Base-by-base conservation (phyloP, 306 rosid species). In the Arachis stenosperma region DNA sequence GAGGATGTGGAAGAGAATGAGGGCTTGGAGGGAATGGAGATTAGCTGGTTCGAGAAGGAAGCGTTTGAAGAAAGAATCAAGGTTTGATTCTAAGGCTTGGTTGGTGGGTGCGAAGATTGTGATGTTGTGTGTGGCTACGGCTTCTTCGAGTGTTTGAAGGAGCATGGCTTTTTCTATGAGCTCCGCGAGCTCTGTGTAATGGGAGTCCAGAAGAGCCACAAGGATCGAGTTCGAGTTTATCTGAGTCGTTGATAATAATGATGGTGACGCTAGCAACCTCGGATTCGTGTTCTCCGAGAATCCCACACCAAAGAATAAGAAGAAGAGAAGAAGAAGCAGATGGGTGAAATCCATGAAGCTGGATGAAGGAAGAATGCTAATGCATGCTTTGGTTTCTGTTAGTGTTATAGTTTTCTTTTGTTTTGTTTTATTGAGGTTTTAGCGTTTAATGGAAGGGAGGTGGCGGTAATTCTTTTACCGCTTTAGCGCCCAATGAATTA, bases 171-270 rank as follows among this genome's bases (percentile, higher is more conserved):
- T 90, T 30, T 90, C 97, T 0, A 90, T 83, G 4, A 90, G 73
- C 76, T 90, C 93, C 0, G 92, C 85, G 13, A 90, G 84, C 53
- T 88, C 97, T 0, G 93, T 88, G 79, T 90, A 90, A 78, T 90
- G 91, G 69, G 97, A 90, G 85, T 90, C 97, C 0, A 90, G 87
- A 6, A 90, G 92, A 47, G 97, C 92, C 0, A 90, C 90, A n/a
- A 90, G 85, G 17, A 90, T 84, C 13, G 91, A 88, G 87, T 86
- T 92, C 13, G 97, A 88, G 90, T 81, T 86, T 43, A 86, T 90
- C 79, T 83, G 97, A 71, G 73, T 81, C 5, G 89, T 78, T 46
- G 78, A 27, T 1, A 62, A 14, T 50, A 73, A 13, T 0, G 75
- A 13, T 0, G 75, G 22, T 0, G 67, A 10, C 3, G 11, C 36